These are phyloP conservation scores for Paramecium sexaurelia DNA, from an alignment of 73 alveolate genomes.

Conservation along the genomic window DNA sequence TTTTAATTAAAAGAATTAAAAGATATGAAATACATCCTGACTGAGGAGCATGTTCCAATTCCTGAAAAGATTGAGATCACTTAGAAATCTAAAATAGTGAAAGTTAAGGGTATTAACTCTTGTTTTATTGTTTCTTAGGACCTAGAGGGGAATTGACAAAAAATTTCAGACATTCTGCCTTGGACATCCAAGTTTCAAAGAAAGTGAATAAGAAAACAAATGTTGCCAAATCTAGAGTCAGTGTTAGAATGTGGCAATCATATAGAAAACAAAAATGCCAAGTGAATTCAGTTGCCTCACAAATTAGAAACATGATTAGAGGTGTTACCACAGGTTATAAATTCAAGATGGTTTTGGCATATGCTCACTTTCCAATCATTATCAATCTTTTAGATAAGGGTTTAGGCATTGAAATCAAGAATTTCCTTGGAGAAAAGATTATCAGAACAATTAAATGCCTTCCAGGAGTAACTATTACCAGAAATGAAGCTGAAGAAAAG, in stretches of 20 bases:
- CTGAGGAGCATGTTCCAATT: conserved; percentile 64
- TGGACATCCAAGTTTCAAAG: conserved; percentile 50
- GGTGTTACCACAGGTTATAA: conserved; percentile 87
- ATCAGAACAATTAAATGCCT: conserved; percentile 84
- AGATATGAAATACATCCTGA: conserved; percentile 68
- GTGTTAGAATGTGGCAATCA: conserved; percentile 35
- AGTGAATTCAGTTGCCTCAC: conserved; percentile 61
- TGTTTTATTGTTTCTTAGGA: conserved; percentile 7
- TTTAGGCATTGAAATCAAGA: conserved; percentile 82
- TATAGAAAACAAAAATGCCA: conserved; percentile 66
- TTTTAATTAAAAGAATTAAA: conserved; percentile 42
- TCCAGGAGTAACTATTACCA: conserved; percentile 86
- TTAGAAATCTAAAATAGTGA: conserved; percentile 51
- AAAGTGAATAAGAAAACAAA: conserved; percentile 39
- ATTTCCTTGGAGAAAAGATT: conserved; percentile 94
- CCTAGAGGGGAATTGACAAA: conserved; percentile 61
- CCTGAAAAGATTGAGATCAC: conserved; percentile 60
- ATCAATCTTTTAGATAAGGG: conserved; percentile 82
- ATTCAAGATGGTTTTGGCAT: conserved; percentile 94
- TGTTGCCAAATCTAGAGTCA: conserved; percentile 1
- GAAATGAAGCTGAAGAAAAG: conserved; percentile 69
- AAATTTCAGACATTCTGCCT: conserved; percentile 62
- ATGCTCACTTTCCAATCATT: conserved; percentile 97
- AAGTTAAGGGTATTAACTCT: conserved; percentile 54
- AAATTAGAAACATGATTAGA: conserved; percentile 78